Conservation (phyloP, 371 early-diverging fungal species). For the Thermomucor indicae-seudaticae region DNA sequence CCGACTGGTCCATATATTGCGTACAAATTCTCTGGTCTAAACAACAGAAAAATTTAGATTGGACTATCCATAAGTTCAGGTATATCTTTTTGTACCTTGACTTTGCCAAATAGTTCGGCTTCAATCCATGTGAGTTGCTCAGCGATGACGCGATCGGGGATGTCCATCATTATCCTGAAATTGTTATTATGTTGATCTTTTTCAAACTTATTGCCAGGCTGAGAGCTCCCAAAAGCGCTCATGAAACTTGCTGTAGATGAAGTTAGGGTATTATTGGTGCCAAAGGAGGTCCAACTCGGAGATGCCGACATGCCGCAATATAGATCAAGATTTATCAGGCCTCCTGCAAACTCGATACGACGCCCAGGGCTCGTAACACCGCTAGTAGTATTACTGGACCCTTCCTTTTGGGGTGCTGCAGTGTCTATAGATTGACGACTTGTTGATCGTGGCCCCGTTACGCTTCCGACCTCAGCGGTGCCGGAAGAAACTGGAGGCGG, state of each 20-base stretch:
- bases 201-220: constrained; percentile 8
- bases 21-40: constrained; percentile 53
- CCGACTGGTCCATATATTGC: constrained; percentile 52
- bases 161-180: constrained; percentile 33
- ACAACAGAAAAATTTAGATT: neutral
- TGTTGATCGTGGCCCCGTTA: neutral
- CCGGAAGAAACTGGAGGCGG: too few relatives aligned
- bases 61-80: neutral
- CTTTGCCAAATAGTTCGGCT: constrained; percentile 44
- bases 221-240: constrained; percentile 18
- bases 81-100: constrained; percentile 41
- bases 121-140: constrained; percentile 67
- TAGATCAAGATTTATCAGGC: too few relatives aligned
- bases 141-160: constrained; percentile 45
- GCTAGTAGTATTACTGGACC: neutral
- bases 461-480: too few relatives aligned
- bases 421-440: neutral
- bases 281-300: constrained; percentile 21
- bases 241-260: constrained; percentile 28
- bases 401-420: neutral
- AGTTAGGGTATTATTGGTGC: constrained; percentile 2
- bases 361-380: neutral
- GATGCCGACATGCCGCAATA: constrained; percentile 13
- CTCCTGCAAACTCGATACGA: constrained; percentile 40
- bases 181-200: constrained; percentile 22